Conservation (phyloP, 129 eudicot species). For the Chrysanthemum seticuspe region DNA sequence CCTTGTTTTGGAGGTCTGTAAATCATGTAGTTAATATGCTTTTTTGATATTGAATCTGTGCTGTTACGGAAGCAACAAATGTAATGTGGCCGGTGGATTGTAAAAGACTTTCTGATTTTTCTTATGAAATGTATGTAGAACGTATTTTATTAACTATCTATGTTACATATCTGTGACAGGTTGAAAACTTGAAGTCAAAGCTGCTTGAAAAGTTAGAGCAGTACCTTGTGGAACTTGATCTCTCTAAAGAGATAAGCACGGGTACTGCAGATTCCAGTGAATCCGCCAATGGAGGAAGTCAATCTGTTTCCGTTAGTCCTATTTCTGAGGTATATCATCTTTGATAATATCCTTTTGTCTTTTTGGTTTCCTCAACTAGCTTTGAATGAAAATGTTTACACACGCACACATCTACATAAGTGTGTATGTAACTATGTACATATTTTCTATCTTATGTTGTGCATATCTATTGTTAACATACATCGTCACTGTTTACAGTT, state of each 20-base stretch:
- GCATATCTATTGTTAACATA: conserved; percentile 7
- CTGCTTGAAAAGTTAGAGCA: conserved; percentile 89
- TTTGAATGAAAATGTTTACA: conserved; percentile 9
- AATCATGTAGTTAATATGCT: conserved; percentile 6
- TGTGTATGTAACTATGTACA: neutral
- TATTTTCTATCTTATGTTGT: conserved; percentile 6
- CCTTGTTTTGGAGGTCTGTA: neutral
- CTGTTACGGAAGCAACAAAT: conserved; percentile 10
- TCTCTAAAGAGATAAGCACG: conserved; percentile 44
- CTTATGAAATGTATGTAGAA: neutral
- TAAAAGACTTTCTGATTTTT: too few species aligned
- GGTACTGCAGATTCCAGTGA: conserved; percentile 40
- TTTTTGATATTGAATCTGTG: conserved; percentile 12
- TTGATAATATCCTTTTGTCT: conserved; percentile 4
- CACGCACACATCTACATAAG: neutral
- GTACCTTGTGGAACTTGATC: conserved; percentile 74
- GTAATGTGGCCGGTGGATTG: too few species aligned
- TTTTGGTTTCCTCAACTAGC: neutral
- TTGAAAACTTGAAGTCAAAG: conserved; percentile 74
- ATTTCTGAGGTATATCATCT: conserved; percentile 34
- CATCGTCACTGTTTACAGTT: conserved; percentile 19
- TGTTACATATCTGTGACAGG: conserved; percentile 48
- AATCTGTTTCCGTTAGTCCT: conserved; percentile 42
- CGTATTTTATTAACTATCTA: neutral
- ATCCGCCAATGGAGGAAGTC: conserved; percentile 42